These are phyloP conservation scores for Colletotrichum limetticola DNA, from an alignment of 2,329 filamentous ascomycete species.

Conservation along the genomic window DNA sequence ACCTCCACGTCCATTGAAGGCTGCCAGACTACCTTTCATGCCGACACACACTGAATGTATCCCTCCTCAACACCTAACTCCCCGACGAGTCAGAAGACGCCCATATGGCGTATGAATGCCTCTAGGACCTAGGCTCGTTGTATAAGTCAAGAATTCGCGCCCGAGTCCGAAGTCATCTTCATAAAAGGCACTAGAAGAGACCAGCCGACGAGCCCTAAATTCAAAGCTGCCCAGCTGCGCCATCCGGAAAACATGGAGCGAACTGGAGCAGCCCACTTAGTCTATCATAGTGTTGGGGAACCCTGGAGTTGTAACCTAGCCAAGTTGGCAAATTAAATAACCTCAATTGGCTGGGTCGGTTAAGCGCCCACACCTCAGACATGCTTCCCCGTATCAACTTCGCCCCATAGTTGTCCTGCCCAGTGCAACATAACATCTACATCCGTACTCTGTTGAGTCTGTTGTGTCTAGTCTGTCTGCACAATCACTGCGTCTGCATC, in stretches of 20 bases:
- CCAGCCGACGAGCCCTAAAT: not conserved
- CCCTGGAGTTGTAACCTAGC: not conserved
- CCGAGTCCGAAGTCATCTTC: not conserved
- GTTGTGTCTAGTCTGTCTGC: not conserved
- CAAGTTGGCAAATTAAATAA: not conserved
- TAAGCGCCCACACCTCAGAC: not conserved
- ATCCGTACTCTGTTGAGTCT: not conserved
- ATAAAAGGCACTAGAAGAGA: not conserved
- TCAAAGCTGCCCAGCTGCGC: not conserved
- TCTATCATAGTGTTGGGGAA: not conserved
- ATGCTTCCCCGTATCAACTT: not conserved
- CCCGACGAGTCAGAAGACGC: not conserved
- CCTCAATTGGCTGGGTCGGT: not conserved
- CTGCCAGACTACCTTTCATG: slow-evolving; percentile 32
- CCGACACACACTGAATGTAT: not conserved
- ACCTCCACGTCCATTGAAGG: slow-evolving; percentile 36
- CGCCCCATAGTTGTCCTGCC: not conserved
- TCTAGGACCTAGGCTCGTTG: not conserved
- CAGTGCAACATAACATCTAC: not conserved
- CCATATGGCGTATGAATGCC: not conserved
- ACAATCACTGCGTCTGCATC: not conserved
- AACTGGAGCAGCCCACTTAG: not conserved
- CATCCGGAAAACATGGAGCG: not conserved
- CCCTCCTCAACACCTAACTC: not conserved
- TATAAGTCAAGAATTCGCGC: not conserved